A percentile compares a stretch with the other conserved stretches of the same genome.
Conservation (phyloP, 2,329 filamentous ascomycete species). For the Colletotrichum siamense region DNA sequence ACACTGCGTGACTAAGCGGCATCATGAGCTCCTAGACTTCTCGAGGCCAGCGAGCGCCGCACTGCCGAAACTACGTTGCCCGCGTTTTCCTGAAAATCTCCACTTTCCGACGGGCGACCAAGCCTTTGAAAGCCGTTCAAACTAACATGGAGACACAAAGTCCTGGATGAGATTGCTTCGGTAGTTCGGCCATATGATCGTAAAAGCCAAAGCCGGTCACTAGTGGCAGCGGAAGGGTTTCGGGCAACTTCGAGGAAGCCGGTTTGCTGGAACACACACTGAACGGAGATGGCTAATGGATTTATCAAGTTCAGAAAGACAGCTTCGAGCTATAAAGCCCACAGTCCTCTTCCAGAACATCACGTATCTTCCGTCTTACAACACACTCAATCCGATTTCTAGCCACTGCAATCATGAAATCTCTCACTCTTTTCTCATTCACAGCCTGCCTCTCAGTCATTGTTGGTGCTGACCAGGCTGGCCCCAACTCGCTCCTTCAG, state of each 20-base stretch:
- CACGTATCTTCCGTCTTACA: neutral
- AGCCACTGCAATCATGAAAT: neutral
- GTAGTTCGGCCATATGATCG: neutral
- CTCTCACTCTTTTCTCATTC: neutral
- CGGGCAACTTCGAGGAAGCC: neutral
- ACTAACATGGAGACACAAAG: accelerated
- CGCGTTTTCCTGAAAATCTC: neutral
- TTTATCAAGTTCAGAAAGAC: accelerated
- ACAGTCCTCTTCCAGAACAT: neutral
- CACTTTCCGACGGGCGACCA: neutral
- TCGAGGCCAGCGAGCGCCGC: neutral
- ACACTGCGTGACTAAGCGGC: neutral
- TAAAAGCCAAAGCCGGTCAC: accelerated
- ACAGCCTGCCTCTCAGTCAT: neutral
- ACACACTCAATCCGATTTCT: neutral
- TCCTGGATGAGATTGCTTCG: accelerated
- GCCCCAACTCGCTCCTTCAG: neutral
- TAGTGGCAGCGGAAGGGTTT: accelerated
- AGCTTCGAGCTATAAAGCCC: neutral
- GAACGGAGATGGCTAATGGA: accelerated
- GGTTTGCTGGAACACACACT: accelerated
- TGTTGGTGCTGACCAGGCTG: neutral
- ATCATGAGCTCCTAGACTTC: neutral
- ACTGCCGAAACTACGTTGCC: neutral
- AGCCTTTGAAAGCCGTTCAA: accelerated